Evolutionary conservation across 2,329 filamentous ascomycete species (phyloP), one percentile per base, ranked within the genome.

Genomic region (Penicillium polonicum): DNA sequence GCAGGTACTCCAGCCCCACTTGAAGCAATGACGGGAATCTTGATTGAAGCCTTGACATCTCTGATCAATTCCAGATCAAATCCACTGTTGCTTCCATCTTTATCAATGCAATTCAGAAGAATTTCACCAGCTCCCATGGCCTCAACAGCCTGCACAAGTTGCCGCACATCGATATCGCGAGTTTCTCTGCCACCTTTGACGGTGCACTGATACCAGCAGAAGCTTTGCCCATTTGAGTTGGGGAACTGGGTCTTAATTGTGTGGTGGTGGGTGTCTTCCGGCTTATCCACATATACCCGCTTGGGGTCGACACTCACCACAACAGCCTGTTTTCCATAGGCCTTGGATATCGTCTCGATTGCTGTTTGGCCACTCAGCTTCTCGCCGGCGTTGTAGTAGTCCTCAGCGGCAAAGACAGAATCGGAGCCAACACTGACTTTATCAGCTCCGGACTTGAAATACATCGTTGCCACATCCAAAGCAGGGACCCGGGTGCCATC

Each of bases 401-500:
- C 89, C 74, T 97, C 92, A 0, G 94, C 94, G 33, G 94, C 94
- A 44, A 87, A 83, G 27, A 99, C 95, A 55, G 94, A 94, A 74
- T 99, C 94, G 8, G 90, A 95, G 10, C 94, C 94, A 70, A 99
- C 96, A 50, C 90, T 95, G 55, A 99, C 92, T 78, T 99, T 99
- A 80, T 99, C 94, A 27, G 94, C 94, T 60, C 94, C 94, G 43
- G 88, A 92, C 75, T 93, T 89, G 85, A 99, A 99, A 82, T 99
- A 99, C 84, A 97, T 88, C 46, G 88, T 93, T 21, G 94, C 94
- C 61, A 99, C 91, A 67, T 97, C 90, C 15, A 97, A 85, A 0
- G 94, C 94, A 2, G 90, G 88, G n/a, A 96, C 87, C 60, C 86
- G 86, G 48, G 87, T 91, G 43, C 91, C 91, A 75, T 96, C 92